Percentiles rank a stretch among this genome's conserved stretches.
Evolutionary conservation across 2,329 filamentous ascomycete species (phyloP).

Genomic region (Epichloe elymi): DNA sequence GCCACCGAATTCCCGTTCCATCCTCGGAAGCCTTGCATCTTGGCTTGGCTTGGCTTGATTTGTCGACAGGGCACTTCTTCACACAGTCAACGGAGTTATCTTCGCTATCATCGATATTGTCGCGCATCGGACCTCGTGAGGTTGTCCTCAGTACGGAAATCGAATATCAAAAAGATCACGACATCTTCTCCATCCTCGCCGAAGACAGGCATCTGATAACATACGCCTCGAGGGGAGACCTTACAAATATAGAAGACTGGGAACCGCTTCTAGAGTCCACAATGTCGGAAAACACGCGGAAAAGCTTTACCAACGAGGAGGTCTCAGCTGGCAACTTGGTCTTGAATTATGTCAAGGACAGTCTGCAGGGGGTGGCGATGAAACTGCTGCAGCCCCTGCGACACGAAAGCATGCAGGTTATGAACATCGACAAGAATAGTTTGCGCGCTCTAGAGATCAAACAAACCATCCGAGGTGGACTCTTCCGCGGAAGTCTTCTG

Average conservation of each 20-base stretch:
- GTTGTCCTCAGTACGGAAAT: constrained; percentile 61
- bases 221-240: constrained; percentile 42
- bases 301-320: constrained; percentile 54
- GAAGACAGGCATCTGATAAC: constrained; percentile 68
- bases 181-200: constrained; percentile 53
- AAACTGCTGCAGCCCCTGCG: constrained; percentile 74
- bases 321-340: constrained; percentile 64
- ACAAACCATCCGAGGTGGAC: constrained; percentile 68
- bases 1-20: constrained; percentile 3
- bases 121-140: constrained; percentile 72
- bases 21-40: constrained; percentile 26
- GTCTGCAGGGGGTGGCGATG: constrained; percentile 64
- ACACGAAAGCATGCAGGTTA: constrained; percentile 60
- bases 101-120: constrained; percentile 65
- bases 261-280: constrained; percentile 61
- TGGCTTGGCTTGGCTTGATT: constrained; percentile 84
- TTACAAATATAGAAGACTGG: constrained; percentile 52
- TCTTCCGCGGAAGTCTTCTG: constrained; percentile 70
- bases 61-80: constrained; percentile 90
- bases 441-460: constrained; percentile 81
- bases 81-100: constrained; percentile 63
- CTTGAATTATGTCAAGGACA: constrained; percentile 71
- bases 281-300: constrained; percentile 38
- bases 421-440: constrained; percentile 87
- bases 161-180: constrained; percentile 43